These are phyloP conservation scores for Heterobasidion irregulare DNA, from an alignment of 1,284 basidiomycete genomes.

Conservation along the genomic window DNA sequence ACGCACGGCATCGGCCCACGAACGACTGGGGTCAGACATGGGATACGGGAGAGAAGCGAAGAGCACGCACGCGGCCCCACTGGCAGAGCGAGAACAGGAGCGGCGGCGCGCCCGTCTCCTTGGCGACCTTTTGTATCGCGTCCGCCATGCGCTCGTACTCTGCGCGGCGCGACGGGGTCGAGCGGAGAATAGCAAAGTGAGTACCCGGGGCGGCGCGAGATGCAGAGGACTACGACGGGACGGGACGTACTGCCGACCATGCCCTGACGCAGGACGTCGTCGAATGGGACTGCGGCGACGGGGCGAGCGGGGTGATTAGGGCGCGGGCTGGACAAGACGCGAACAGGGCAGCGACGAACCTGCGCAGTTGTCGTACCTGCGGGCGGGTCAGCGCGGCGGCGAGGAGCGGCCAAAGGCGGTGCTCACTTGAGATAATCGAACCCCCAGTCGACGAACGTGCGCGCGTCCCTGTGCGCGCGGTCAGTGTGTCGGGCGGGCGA, in stretches of 20 bases:
- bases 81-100: slow-evolving; percentile 45
- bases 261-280: slow-evolving; percentile 41
- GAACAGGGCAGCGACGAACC: no score
- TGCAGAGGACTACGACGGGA: neutral
- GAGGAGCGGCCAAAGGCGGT: no score
- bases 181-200: neutral
- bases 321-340: no score
- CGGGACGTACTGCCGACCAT: slow-evolving; percentile 43
- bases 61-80: slow-evolving; percentile 43
- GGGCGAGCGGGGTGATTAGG: no score
- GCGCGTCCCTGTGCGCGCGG: slow-evolving; percentile 33
- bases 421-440: slow-evolving; percentile 51
- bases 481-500: no score
- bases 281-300: slow-evolving; percentile 37
- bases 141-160: slow-evolving; percentile 37
- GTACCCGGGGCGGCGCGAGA: neutral
- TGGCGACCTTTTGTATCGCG: slow-evolving; percentile 37
- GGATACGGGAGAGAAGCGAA: neutral
- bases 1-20: no score
- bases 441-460: slow-evolving; percentile 46
- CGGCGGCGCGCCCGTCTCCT: slow-evolving; percentile 33
- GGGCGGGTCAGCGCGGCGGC: neutral
- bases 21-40: neutral
- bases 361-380: slow-evolving; percentile 7
- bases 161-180: no score